A percentile compares a stretch with the other conserved stretches of the same genome.
phyloP scores from a whole-genome alignment of 148 eudicot species.

The Rhododendron mucronatum region DNA sequence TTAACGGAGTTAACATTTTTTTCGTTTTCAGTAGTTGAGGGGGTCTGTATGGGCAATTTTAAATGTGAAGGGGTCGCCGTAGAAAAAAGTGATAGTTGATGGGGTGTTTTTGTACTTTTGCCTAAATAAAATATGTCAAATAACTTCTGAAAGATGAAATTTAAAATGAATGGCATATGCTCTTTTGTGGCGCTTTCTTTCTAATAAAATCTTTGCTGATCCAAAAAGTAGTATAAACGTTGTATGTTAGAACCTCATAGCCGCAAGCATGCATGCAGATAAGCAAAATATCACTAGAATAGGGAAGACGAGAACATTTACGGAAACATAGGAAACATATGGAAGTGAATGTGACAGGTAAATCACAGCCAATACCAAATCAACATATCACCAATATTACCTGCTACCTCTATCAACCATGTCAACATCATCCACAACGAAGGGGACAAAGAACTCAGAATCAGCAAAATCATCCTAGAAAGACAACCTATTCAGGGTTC shows the following conservation, averaged over 20 bases:
- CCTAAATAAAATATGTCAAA: neutral
- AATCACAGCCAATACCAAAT: neutral
- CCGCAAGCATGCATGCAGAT: neutral
- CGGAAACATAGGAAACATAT: neutral
- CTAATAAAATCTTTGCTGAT: neutral
- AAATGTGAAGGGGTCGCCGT: too few relatives aligned
- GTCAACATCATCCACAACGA: slow-evolving; percentile 66
- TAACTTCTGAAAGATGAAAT: neutral
- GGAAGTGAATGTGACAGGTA: neutral
- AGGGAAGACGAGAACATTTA: neutral
- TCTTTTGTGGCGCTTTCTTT: neutral
- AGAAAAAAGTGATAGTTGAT: too few relatives aligned
- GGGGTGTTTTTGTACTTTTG: too few relatives aligned
- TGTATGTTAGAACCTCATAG: neutral
- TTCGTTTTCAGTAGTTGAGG: too few relatives aligned
- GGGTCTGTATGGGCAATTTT: too few relatives aligned
- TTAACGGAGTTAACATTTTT: too few relatives aligned
- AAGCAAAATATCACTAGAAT: neutral
- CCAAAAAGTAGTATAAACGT: neutral
- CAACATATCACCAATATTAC: slow-evolving; percentile 25
- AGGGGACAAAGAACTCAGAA: slow-evolving; percentile 70
- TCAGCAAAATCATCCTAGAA: slow-evolving; percentile 71
- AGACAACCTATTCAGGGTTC: slow-evolving; percentile 69
- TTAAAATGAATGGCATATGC: neutral
- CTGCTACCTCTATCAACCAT: slow-evolving; percentile 54